Percentiles rank a stretch among this genome's conserved stretches.
Conservation (phyloP, 306 rosid species). For the Psophocarpus tetragonolobus region DNA sequence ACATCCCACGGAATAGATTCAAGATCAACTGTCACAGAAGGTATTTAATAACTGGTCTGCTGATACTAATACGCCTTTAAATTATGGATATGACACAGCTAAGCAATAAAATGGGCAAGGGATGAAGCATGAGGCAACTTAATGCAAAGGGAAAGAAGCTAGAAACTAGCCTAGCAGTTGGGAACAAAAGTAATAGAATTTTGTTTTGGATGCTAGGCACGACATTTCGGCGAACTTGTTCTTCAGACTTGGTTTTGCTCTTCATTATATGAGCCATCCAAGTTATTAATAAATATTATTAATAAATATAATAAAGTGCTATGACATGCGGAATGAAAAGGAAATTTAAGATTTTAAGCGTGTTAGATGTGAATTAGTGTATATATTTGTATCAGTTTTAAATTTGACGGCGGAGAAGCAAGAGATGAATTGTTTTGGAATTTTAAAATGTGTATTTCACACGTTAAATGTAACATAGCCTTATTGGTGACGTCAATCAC, state of each 20-base stretch:
- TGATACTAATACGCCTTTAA: slow-evolving; percentile 24
- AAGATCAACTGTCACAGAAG: slow-evolving; percentile 8
- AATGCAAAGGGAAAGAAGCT: slow-evolving; percentile 33
- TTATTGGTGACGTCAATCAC: neutral
- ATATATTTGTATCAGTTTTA: no score
- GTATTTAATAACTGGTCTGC: slow-evolving; percentile 31
- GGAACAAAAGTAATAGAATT: neutral
- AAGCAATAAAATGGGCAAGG: slow-evolving; percentile 35
- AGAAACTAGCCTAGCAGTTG: slow-evolving; percentile 14
- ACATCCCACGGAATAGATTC: slow-evolving; percentile 19
- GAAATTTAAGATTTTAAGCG: neutral
- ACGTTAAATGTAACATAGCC: no score
- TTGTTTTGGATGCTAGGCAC: slow-evolving; percentile 18
- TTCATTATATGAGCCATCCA: neutral
- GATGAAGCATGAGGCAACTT: neutral
- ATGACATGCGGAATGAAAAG: neutral
- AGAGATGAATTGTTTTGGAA: no score
- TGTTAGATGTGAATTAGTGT: neutral
- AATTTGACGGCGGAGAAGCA: no score
- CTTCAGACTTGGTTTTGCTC: neutral
- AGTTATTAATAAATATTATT: neutral
- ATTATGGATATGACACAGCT: slow-evolving; percentile 7
- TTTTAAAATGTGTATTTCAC: no score
- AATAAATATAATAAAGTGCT: neutral
- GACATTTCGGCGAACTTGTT: neutral